These are phyloP conservation scores for Geranomyces michiganensis DNA, from an alignment of 192 early-diverging fungal species.

Conservation along the genomic window DNA sequence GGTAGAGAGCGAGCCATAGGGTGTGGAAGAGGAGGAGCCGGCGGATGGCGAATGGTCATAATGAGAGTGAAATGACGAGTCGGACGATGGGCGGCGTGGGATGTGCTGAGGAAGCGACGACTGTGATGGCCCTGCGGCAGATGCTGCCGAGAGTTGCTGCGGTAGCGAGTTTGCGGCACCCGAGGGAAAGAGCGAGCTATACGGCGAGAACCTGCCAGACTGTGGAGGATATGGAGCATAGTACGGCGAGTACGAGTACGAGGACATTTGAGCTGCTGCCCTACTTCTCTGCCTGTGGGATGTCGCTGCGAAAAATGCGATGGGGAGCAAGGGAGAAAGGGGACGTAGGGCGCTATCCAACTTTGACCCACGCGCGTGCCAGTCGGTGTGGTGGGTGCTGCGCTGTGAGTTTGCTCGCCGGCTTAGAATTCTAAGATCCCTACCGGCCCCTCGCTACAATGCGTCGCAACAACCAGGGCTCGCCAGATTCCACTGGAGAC, in stretches of 20 bases:
- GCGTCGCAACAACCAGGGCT: no score
- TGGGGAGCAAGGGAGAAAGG: not conserved
- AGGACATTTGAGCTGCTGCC: not conserved
- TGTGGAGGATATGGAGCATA: conserved; percentile 18
- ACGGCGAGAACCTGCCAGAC: conserved; percentile 18
- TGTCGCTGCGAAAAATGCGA: no score
- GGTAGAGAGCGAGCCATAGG: not conserved
- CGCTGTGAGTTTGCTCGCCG: no score
- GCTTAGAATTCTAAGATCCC: no score
- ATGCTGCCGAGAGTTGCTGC: not conserved
- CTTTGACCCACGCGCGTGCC: no score
- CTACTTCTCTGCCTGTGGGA: no score
- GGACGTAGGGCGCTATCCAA: no score
- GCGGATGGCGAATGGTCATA: not conserved
- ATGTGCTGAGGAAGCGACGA: not conserved
- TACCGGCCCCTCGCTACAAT: no score
- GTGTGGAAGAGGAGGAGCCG: not conserved
- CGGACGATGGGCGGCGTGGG: not conserved
- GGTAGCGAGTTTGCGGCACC: not conserved
- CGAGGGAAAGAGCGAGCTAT: not conserved
- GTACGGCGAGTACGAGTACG: conserved; percentile 26
- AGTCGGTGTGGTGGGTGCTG: no score
- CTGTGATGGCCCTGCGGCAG: not conserved
- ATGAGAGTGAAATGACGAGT: not conserved
- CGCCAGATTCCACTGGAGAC: no score